Evolutionary conservation across 2,329 filamentous ascomycete species (phyloP).

Genomic region (Lachnellula suecica): DNA sequence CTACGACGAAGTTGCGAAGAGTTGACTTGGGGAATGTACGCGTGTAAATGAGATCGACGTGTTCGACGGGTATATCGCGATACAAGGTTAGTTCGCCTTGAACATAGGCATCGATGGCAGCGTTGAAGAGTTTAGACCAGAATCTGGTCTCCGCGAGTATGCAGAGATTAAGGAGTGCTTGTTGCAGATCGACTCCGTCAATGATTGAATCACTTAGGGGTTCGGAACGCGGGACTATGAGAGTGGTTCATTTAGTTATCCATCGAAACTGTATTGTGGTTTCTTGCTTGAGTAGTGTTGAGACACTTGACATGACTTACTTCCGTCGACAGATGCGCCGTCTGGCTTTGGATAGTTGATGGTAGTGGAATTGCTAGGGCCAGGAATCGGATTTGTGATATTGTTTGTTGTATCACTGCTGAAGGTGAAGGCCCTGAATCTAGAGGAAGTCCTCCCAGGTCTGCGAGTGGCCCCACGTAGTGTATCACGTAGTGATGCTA

Average conservation of each 20-base stretch:
- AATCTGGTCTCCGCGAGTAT: constrained; percentile 16
- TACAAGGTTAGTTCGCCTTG: constrained; percentile 9
- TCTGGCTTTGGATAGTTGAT: neutral
- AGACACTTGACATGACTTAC: neutral
- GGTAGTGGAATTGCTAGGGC: neutral
- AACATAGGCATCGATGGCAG: constrained; percentile 12
- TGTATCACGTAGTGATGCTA: neutral
- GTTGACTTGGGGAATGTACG: constrained; percentile 9
- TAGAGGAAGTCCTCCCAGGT: too few relatives aligned
- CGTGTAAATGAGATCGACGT: constrained; percentile 14
- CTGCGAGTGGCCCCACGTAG: too few relatives aligned
- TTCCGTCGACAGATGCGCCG: neutral
- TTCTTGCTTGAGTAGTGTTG: neutral
- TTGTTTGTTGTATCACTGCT: too few relatives aligned
- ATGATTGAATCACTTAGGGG: neutral
- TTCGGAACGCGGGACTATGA: constrained; percentile 1
- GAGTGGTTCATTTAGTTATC: neutral
- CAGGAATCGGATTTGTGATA: neutral
- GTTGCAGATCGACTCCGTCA: constrained; percentile 6
- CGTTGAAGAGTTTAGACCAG: constrained; percentile 16
- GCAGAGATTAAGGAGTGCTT: constrained; percentile 15
- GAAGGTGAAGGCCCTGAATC: too few relatives aligned
- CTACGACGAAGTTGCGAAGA: constrained; percentile 12
- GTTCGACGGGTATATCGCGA: constrained; percentile 6
- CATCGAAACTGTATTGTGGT: neutral